Percentiles rank a stretch among this genome's conserved stretches.
These are phyloP conservation scores for Citrullus mucosospermus DNA, from an alignment of 306 rosid genomes.

Conservation along the genomic window DNA sequence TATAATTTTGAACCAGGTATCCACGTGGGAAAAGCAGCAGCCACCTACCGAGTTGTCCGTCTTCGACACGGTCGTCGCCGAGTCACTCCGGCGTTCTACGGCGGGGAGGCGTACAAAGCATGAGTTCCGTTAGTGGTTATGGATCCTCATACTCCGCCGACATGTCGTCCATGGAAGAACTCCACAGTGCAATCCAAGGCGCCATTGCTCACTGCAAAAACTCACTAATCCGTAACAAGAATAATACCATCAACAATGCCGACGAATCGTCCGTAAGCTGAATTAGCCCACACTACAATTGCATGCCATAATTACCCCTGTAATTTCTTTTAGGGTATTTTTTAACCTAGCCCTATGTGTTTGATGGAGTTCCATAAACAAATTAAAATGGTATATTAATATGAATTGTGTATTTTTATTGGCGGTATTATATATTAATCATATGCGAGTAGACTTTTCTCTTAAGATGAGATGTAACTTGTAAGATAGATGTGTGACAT, in stretches of 20 bases:
- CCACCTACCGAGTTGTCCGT: constrained; percentile 71
- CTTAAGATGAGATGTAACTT: not conserved
- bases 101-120: constrained; percentile 14
- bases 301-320: not conserved
- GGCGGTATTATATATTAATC: no score
- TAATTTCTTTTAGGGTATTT: not conserved
- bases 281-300: not conserved
- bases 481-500: not conserved
- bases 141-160: constrained; percentile 9
- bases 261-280: not conserved
- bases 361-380: no score
- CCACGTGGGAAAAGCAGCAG: constrained; percentile 43
- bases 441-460: no score
- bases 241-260: constrained; percentile 14
- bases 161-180: constrained; percentile 71
- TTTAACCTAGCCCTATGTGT: not conserved
- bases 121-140: not conserved
- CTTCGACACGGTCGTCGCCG: constrained; percentile 81
- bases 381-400: no score
- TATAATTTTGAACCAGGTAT: constrained; percentile 8
- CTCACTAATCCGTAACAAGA: not conserved
- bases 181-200: constrained; percentile 13
- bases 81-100: constrained; percentile 69
- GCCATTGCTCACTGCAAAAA: constrained; percentile 14
- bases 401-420: no score